Evolutionary conservation across 306 rosid species (phyloP).

Genomic region (Vachellia pachyceras): DNA sequence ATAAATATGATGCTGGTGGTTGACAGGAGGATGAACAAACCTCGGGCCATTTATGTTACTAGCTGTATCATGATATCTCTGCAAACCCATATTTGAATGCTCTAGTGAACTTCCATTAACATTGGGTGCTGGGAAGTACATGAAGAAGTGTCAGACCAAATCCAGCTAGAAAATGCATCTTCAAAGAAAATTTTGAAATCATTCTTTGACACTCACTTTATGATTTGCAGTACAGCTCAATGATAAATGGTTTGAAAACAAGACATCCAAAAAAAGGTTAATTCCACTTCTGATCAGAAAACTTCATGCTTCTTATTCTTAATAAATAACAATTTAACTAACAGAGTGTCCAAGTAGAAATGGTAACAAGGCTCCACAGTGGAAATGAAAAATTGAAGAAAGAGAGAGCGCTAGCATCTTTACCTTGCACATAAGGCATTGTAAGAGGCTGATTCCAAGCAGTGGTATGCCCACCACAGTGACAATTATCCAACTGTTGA

Average conservation of each 20-base stretch:
- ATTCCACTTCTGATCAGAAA: constrained; percentile 31
- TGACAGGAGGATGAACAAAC: constrained; percentile 50
- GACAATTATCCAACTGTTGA: constrained; percentile 52
- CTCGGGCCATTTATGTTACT: constrained; percentile 49
- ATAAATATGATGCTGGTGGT: constrained; percentile 53
- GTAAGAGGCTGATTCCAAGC: constrained; percentile 64
- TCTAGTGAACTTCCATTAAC: constrained; percentile 49
- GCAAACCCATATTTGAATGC: constrained; percentile 54
- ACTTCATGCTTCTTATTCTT: constrained; percentile 14
- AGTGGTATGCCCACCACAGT: constrained; percentile 50
- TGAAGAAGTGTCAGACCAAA: constrained; percentile 18
- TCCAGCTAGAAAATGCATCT: background rate
- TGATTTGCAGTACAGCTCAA: constrained; percentile 25
- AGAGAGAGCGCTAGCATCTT: background rate
- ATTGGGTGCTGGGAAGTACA: constrained; percentile 44
- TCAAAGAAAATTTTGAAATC: background rate
- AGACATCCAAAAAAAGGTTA: constrained; percentile 20
- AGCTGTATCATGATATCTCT: constrained; percentile 64
- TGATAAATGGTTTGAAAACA: constrained; percentile 18
- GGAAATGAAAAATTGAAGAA: constrained; percentile 1
- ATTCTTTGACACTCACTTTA: background rate
- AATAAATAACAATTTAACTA: background rate
- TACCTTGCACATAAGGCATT: constrained; percentile 60
- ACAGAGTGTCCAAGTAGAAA: background rate
- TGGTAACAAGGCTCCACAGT: background rate